phyloP scores from a whole-genome alignment of 169 alveolate species.

The Plasmodium knowlesi region DNA sequence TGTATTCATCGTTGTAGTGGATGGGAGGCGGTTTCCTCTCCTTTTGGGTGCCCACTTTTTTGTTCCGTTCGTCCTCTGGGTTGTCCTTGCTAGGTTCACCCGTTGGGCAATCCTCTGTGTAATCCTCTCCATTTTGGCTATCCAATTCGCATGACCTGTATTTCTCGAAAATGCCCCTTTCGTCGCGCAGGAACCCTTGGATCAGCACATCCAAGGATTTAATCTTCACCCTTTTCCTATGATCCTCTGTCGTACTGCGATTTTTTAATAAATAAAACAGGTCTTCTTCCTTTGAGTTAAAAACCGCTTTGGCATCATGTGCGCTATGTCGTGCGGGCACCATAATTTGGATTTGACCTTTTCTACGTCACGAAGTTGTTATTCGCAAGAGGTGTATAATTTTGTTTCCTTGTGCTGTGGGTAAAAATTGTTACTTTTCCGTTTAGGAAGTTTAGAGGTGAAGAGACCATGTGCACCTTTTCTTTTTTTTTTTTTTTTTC shows the following conservation, averaged over 20 bases:
- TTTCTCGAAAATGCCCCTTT: background rate
- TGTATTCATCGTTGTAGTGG: slow-evolving; percentile 8
- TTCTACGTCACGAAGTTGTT: background rate
- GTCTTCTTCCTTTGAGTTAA: slow-evolving; percentile 14
- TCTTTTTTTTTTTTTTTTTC: background rate
- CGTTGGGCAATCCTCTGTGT: background rate
- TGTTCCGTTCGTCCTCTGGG: background rate
- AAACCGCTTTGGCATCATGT: background rate
- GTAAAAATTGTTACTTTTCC: background rate
- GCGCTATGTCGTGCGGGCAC: background rate
- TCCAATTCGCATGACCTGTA: slow-evolving; percentile 32
- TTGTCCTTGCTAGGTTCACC: background rate
- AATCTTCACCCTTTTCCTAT: slow-evolving; percentile 4
- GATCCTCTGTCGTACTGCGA: background rate
- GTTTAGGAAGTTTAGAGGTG: background rate
- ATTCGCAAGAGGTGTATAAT: background rate
- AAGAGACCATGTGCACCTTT: background rate
- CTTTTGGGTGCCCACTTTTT: background rate
- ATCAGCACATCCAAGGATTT: slow-evolving; percentile 38
- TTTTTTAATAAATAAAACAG: slow-evolving; percentile 41
- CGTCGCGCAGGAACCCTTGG: background rate
- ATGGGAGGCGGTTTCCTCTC: background rate
- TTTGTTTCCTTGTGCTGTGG: background rate
- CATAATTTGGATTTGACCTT: slow-evolving; percentile 1
- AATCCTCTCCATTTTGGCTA: background rate